Conservation (phyloP, 805 yeast species). For the Candida vaughaniae region DNA sequence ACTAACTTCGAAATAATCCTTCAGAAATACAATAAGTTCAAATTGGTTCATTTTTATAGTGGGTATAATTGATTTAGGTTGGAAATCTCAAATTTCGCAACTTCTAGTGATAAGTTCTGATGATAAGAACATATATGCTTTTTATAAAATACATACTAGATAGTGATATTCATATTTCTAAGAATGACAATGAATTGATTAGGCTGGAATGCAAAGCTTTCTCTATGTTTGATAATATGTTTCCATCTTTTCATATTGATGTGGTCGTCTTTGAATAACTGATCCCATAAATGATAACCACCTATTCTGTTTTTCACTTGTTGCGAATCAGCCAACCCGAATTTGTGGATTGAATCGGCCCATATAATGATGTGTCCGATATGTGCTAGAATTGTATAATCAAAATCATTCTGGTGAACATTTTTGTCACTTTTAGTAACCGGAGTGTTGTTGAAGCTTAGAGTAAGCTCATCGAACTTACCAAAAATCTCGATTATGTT, state of each 20-base stretch:
- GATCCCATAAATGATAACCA: slow-evolving; percentile 42
- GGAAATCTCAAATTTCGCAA: background rate
- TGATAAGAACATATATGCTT: too few relatives aligned
- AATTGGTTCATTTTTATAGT: slow-evolving; percentile 1
- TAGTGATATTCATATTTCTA: slow-evolving; percentile 27
- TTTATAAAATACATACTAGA: too few relatives aligned
- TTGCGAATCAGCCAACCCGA: slow-evolving; percentile 3
- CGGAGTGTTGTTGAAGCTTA: slow-evolving; percentile 31
- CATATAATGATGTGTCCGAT: slow-evolving; percentile 40
- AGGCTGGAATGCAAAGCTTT: slow-evolving; percentile 35
- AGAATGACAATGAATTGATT: slow-evolving; percentile 39
- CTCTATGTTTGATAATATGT: slow-evolving; percentile 37
- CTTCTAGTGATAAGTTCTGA: too few relatives aligned
- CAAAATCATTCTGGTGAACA: slow-evolving; percentile 35
- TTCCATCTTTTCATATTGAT: slow-evolving; percentile 44
- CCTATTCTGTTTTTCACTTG: slow-evolving; percentile 22
- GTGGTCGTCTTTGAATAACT: slow-evolving; percentile 28
- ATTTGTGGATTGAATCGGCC: slow-evolving; percentile 13
- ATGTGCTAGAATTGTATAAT: slow-evolving; percentile 36
- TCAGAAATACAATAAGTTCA: slow-evolving; percentile 4
- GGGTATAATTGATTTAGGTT: too few relatives aligned
- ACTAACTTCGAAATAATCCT: background rate
- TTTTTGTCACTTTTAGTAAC: slow-evolving; percentile 33
- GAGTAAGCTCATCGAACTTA: slow-evolving; percentile 28
- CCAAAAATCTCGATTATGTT: slow-evolving; percentile 28